Percentiles rank a stretch among this genome's conserved stretches.
Conservation (phyloP, 2,329 filamentous ascomycete species). For the Exophiala alcalophila region DNA sequence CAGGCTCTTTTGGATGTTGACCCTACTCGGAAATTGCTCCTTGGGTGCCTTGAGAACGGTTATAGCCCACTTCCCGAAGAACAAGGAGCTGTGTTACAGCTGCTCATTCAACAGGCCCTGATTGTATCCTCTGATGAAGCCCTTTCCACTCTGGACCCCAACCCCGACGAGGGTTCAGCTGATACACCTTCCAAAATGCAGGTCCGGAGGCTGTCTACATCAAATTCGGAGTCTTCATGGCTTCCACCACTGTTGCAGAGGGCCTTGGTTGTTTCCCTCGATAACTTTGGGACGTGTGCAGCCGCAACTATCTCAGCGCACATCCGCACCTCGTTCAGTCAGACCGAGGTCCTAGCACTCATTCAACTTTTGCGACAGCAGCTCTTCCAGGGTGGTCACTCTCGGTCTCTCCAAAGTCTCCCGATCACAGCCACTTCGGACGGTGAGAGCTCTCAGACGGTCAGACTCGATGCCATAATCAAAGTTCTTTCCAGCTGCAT, state of each 20-base stretch:
- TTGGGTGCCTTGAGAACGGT: conserved; percentile 38
- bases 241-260: conserved; percentile 14
- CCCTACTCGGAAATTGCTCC: conserved; percentile 39
- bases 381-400: conserved; percentile 30
- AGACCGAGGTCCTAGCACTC: conserved; percentile 26
- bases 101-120: conserved; percentile 41
- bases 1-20: conserved; percentile 41
- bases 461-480: conserved; percentile 39
- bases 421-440: not conserved
- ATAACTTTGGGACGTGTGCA: conserved; percentile 18
- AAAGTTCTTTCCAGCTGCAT: conserved; percentile 45
- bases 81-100: conserved; percentile 40
- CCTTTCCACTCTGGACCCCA: not conserved
- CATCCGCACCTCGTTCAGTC: conserved; percentile 20
- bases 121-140: conserved; percentile 32
- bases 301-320: conserved; percentile 15
- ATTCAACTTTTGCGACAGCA: conserved; percentile 34
- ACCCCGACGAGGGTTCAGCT: conserved; percentile 20
- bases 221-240: conserved; percentile 14
- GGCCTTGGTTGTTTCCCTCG: conserved; percentile 18
- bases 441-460: conserved; percentile 3
- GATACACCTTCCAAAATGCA: conserved; percentile 12
- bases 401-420: conserved; percentile 19
- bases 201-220: conserved; percentile 8
- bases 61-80: conserved; percentile 39